Base-by-base conservation (phyloP, 768 basidiomycete genomes). In the Hericium erinaceus region DNA sequence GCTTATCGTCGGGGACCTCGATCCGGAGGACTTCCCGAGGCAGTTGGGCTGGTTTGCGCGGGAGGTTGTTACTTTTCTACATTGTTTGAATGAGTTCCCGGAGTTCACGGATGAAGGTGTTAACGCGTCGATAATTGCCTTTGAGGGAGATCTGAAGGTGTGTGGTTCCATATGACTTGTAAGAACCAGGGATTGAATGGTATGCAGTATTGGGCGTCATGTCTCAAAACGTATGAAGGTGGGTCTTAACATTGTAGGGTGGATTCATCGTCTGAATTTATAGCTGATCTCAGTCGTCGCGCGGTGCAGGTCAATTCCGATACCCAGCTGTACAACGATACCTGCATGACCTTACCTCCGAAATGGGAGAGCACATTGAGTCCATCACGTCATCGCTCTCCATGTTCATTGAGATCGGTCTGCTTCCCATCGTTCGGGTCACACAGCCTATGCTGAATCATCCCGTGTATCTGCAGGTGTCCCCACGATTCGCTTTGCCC, bases 321-420 rank as follows among this genome's bases (percentile, higher is more conserved):
- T 83, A 81, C 64, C 83, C 84, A 2, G 80, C 85, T 33, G 85
- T 89, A 2, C 83, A 88, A 64, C 72, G 83, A 64, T 88, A 89
- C 65, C 77, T 90, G 38, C 86, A 89, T 60, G 85, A 88, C 64
- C 74, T 88, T 9, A 76, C 81, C n/a, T 69, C 72, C n/a, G 86
- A 89, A 65, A 84, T 88, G 79, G 85, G 84, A 2, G 82, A 85
- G 56, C 87, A 90, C 62, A 72, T 87, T 15, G 84, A 89, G 57
- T 80, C 74, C 60, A 83, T 90, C 57, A 83, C 82, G 4, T 73
- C 80, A 2, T 82, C 84, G 1, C 70, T 90, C n/a, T 78, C 77
- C 2, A 81, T 85, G 71, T 89, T 89, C 72, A 82, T 88, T 51
- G 84, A 88, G 77, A 79, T 89, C 58, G 87, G 87, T 83, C 55